Evolutionary conservation across 2,329 filamentous ascomycete species (phyloP).

Genomic region (Grosmannia penicillata): DNA sequence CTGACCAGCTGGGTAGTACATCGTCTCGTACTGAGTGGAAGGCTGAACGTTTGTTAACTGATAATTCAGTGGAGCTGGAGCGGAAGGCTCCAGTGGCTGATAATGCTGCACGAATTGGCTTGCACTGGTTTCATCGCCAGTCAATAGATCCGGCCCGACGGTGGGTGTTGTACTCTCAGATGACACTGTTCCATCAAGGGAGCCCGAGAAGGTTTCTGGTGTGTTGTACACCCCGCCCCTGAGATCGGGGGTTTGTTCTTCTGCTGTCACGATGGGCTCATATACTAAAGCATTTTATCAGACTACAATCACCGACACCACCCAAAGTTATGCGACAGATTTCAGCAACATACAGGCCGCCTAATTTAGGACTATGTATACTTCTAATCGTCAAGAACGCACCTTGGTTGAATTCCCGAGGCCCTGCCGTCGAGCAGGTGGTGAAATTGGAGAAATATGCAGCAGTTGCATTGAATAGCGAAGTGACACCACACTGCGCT

Average conservation of each 20-base stretch:
- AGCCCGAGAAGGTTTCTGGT: no score
- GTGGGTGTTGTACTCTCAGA: constrained; percentile 14
- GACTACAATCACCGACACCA: no score
- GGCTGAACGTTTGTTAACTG: constrained; percentile 11
- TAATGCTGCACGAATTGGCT: constrained; percentile 20
- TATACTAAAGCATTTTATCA: constrained; percentile 18
- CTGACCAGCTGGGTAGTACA: constrained; percentile 21
- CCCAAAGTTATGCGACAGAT: no score
- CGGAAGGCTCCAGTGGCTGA: constrained; percentile 20
- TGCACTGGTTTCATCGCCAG: constrained; percentile 15
- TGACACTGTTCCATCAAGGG: constrained; percentile 5
- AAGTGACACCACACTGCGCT: not conserved
- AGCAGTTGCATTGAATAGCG: constrained; percentile 12
- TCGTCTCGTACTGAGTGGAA: constrained; percentile 19
- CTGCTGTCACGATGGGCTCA: constrained; percentile 13
- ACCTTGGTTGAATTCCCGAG: no score
- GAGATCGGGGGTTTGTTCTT: not conserved
- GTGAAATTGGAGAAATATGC: constrained; percentile 19
- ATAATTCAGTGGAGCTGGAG: constrained; percentile 6
- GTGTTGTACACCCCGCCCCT: not conserved
- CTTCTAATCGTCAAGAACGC: no score
- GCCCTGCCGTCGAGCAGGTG: constrained; percentile 19
- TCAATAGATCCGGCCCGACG: constrained; percentile 15
- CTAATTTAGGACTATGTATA: no score
- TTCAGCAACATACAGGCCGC: no score